Conservation (phyloP, 345 rosid genomes). For the Hypericum androsaemum region DNA sequence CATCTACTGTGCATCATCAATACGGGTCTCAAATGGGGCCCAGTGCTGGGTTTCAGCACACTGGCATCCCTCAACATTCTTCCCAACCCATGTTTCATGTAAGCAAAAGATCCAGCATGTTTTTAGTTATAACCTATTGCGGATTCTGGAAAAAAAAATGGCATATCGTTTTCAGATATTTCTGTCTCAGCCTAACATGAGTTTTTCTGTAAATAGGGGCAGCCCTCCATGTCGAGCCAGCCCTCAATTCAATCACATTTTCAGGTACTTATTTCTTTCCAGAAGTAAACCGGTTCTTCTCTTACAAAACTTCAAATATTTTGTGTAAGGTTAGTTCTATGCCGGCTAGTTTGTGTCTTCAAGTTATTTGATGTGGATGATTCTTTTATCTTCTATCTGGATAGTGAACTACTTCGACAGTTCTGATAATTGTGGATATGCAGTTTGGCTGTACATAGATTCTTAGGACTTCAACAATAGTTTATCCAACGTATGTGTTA, state of each 20-base stretch:
- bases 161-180: slow-evolving; percentile 17
- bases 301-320: not conserved
- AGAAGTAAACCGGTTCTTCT: not conserved
- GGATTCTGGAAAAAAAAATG: slow-evolving; percentile 6
- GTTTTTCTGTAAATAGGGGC: slow-evolving; percentile 62
- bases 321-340: no score
- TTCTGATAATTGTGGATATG: not conserved
- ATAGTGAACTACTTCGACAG: not conserved
- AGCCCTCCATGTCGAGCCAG: slow-evolving; percentile 50
- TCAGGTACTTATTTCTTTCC: slow-evolving; percentile 37
- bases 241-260: slow-evolving; percentile 38
- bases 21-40: slow-evolving; percentile 57
- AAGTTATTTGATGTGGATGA: no score
- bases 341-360: not conserved
- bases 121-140: not conserved
- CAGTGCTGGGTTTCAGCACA: slow-evolving; percentile 54
- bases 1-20: slow-evolving; percentile 50
- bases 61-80: slow-evolving; percentile 59
- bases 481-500: not conserved
- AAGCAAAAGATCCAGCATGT: slow-evolving; percentile 23
- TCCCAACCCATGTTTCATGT: slow-evolving; percentile 75
- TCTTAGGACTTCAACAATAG: no score
- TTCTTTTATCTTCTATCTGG: no score
- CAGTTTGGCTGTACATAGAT: not conserved
- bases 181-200: slow-evolving; percentile 51